These are phyloP conservation scores for Eimeria acervulina DNA, from an alignment of 169 alveolate genomes.

Conservation along the genomic window DNA sequence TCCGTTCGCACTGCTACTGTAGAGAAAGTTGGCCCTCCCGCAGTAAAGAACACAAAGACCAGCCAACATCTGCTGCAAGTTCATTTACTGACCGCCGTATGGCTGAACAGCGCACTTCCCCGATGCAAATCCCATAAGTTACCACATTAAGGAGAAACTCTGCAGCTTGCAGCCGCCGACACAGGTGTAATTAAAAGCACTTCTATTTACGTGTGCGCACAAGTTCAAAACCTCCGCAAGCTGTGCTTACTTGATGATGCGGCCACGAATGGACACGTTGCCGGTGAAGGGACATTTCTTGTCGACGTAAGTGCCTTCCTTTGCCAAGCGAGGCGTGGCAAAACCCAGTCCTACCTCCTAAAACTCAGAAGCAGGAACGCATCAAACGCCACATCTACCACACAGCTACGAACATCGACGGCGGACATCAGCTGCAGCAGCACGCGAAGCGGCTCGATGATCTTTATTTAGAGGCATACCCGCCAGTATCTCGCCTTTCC, in stretches of 20 bases:
- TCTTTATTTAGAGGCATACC: neutral
- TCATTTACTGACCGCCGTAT: no score
- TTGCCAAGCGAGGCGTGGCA: conserved; percentile 99
- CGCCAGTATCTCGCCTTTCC: conserved; percentile 83
- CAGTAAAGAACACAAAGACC: neutral
- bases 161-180: neutral
- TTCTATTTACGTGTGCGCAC: neutral
- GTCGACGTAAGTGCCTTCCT: conserved; percentile 98
- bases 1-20: neutral
- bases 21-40: neutral
- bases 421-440: neutral
- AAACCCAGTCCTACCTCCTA: conserved; percentile 98
- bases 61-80: no score
- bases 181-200: neutral
- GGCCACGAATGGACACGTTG: conserved; percentile 98
- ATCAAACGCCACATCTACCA: neutral
- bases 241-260: conserved; percentile 92
- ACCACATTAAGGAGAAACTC: neutral
- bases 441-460: neutral
- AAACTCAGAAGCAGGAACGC: neutral
- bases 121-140: neutral
- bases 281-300: conserved; percentile 99
- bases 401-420: neutral
- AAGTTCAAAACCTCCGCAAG: conserved; percentile 67
- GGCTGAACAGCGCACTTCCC: no score